Evolutionary conservation across 805 yeast species (phyloP).

Genomic region (Saccharomycopsis amapae): DNA sequence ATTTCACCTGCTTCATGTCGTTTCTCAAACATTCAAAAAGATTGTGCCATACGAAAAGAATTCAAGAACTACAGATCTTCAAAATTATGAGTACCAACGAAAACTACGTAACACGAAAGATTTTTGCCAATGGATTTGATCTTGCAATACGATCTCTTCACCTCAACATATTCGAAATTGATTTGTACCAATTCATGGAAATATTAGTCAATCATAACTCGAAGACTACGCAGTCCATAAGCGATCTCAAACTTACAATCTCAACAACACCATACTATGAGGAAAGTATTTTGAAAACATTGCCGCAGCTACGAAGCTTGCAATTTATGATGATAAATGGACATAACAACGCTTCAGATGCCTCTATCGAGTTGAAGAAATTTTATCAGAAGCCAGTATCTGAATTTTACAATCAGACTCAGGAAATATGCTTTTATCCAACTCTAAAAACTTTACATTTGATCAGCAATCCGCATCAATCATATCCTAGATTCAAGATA

Average conservation of each 20-base stretch:
- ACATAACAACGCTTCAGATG: slow-evolving; percentile 4
- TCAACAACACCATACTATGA: slow-evolving; percentile 16
- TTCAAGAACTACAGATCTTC: slow-evolving; percentile 2
- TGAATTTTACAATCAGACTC: neutral
- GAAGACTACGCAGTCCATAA: neutral
- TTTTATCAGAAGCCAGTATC: neutral
- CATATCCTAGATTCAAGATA: slow-evolving; percentile 5
- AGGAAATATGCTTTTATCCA: neutral
- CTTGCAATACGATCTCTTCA: neutral
- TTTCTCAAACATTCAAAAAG: slow-evolving; percentile 3
- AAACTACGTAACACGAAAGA: slow-evolving; percentile 6
- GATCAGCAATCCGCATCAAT: slow-evolving; percentile 3
- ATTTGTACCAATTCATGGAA: slow-evolving; percentile 15
- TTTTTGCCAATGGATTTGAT: neutral
- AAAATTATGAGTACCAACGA: slow-evolving; percentile 5
- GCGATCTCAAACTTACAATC: slow-evolving; percentile 4
- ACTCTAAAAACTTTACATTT: slow-evolving; percentile 8
- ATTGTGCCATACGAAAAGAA: neutral
- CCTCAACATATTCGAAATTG: slow-evolving; percentile 13
- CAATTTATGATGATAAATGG: slow-evolving; percentile 9
- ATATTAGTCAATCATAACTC: slow-evolving; percentile 2
- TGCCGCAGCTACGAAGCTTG: slow-evolving; percentile 7
- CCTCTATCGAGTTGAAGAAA: neutral
- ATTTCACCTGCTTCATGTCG: slow-evolving; percentile 3
- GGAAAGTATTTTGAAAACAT: slow-evolving; percentile 9